Evolutionary conservation across 257 asterid species (phyloP), one percentile per base, ranked within the genome.

Genomic region (Solanum chilense): DNA sequence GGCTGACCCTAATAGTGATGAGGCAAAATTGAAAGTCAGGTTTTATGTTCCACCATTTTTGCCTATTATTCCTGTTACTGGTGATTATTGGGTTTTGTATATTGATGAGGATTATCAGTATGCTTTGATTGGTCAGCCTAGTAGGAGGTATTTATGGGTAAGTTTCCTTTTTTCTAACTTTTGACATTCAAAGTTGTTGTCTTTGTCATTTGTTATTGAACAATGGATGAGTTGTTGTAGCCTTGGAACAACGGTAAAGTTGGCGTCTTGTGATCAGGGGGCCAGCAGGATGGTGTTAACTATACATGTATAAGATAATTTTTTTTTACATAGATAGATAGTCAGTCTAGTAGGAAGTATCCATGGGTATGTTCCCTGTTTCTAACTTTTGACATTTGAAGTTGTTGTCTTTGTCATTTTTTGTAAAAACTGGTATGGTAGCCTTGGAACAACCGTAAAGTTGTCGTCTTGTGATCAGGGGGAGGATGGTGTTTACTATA

Each of bases 91-190:
- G 93, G 89, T 90, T 88, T 44, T 90, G 86, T 45, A 18, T 42
- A 49, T 90, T 87, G 93, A 90, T 84, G 16, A 31, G 3, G 89
- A 87, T 21, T 91, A 91, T 80, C 86, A 85, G 64, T 83, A 82
- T 87, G 93, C 90, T 68, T 76, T 97, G 88, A 64, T 97, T 89
- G 99, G 99, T 33, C 94, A 94, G 90, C 97, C 98, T 42, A 15
- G 88, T 31, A 90, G 94, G 92, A 92, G 2, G 3, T 95, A 90
- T 90, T 91, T 97, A 23, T 97, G 98, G 99, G 99, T 97, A 94
- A 77, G 93, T 85, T 42, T 25, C 64, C 7, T 56, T 3, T 73
- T 21, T 20, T 0, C 7, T 31, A 37, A 7, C 49, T 35, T 77
- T 15, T 77, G 33, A 25, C 52, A 42, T 42, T 25, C 62, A 44